Evolutionary conservation across 2,329 filamentous ascomycete genomes (phyloP).

Genomic region (Zymoseptoria crescenta): DNA sequence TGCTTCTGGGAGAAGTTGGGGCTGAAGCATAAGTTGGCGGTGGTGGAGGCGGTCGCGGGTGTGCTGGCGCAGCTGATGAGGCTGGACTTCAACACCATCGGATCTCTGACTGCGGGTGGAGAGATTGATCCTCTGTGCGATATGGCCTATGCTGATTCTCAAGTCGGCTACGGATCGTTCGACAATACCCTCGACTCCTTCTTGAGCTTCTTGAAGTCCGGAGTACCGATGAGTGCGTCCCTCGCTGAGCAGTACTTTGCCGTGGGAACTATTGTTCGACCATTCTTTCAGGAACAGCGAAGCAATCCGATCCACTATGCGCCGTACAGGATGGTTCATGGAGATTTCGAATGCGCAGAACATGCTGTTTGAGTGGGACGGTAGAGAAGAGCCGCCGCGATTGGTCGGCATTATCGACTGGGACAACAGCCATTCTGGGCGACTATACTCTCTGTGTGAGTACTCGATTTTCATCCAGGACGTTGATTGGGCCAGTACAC

Average conservation of each 20-base stretch:
- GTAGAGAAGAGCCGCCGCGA: neutral
- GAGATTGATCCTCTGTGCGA: slow-evolving; percentile 3
- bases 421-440: slow-evolving; percentile 7
- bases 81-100: slow-evolving; percentile 8
- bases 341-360: slow-evolving; percentile 12
- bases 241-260: neutral
- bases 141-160: neutral
- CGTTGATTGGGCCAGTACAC: neutral
- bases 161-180: slow-evolving; percentile 4
- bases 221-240: too few relatives aligned
- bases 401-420: slow-evolving; percentile 15
- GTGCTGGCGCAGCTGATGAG: slow-evolving; percentile 8
- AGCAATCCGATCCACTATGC: neutral
- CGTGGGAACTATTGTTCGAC: neutral
- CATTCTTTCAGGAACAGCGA: neutral
- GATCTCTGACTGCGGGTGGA: slow-evolving; percentile 4
- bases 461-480: slow-evolving; percentile 13
- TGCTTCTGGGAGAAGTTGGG: slow-evolving; percentile 6
- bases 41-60: slow-evolving; percentile 7
- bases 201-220: neutral
- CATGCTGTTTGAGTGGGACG: slow-evolving; percentile 1
- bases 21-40: slow-evolving; percentile 2
- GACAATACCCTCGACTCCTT: neutral
- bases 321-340: slow-evolving; percentile 10
- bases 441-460: slow-evolving; percentile 10